Evolutionary conservation across 2,329 filamentous ascomycete genomes (phyloP).

Genomic region (Apiospora rasikravindrae): DNA sequence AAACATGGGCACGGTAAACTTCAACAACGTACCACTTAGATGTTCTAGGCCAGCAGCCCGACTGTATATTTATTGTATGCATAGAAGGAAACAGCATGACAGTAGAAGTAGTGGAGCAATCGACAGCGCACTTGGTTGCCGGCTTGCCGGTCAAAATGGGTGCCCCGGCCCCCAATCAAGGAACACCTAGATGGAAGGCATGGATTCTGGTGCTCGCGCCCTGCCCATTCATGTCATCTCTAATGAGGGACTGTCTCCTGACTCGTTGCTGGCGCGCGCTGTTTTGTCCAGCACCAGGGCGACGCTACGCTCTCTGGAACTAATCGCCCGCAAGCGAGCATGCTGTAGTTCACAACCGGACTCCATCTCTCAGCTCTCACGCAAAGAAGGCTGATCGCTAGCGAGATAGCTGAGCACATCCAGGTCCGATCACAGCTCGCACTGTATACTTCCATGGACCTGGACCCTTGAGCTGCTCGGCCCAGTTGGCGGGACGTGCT

Average conservation of each 20-base stretch:
- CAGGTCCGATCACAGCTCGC: neutral
- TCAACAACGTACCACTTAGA: neutral
- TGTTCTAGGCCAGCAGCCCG: neutral
- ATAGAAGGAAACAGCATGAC: constrained; percentile 7
- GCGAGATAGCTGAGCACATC: neutral
- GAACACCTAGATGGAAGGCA: neutral
- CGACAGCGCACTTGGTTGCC: neutral
- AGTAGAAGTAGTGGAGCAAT: constrained; percentile 6
- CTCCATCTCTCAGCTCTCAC: constrained; percentile 3
- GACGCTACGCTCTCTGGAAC: constrained; percentile 4
- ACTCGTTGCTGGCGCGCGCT: constrained; percentile 3
- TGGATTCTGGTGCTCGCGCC: neutral
- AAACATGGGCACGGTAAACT: neutral
- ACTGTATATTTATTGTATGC: neutral
- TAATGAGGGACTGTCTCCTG: neutral
- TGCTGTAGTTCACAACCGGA: neutral
- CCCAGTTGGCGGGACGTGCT: constrained; percentile 8
- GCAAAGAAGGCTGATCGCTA: constrained; percentile 6
- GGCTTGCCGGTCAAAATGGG: neutral
- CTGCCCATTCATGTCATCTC: neutral
- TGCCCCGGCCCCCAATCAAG: neutral
- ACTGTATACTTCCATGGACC: neutral
- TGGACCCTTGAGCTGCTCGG: constrained; percentile 16
- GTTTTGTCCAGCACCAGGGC: neutral
- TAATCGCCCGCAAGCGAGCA: constrained; percentile 1